These are phyloP conservation scores for Didymella keratinophila DNA, from an alignment of 2,329 filamentous ascomycete genomes.

Conservation along the genomic window DNA sequence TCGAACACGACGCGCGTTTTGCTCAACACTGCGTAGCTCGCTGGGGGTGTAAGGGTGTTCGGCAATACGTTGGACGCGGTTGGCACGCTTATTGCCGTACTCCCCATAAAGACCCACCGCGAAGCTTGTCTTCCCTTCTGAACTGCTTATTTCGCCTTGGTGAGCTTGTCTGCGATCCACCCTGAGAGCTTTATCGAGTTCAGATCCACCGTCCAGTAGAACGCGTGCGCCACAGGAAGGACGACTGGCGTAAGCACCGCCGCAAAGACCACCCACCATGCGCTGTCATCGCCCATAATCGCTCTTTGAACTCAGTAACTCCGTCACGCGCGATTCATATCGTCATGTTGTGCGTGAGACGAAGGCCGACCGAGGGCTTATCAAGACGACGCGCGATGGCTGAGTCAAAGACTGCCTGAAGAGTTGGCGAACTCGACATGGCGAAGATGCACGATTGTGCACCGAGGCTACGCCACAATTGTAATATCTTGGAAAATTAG, in stretches of 20 bases:
- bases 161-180: slow-evolving; percentile 9
- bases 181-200: background rate
- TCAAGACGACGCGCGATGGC: background rate
- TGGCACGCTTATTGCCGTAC: slow-evolving; percentile 5
- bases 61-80: slow-evolving; percentile 1
- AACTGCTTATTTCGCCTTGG: slow-evolving; percentile 13
- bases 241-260: slow-evolving; percentile 6
- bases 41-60: slow-evolving; percentile 1
- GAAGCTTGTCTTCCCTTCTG: slow-evolving; percentile 12
- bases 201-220: background rate
- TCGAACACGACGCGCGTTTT: slow-evolving; percentile 6
- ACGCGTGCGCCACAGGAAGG: slow-evolving; percentile 4
- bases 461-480: background rate
- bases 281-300: background rate
- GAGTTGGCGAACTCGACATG: background rate
- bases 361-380: background rate
- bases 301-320: background rate
- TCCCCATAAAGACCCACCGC: slow-evolving; percentile 6
- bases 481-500: background rate
- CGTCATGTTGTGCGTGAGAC: background rate
- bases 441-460: background rate
- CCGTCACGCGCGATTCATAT: background rate
- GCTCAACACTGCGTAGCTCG: slow-evolving; percentile 5
- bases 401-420: background rate
- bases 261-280: background rate